Evolutionary conservation across 78 protist species (phyloP).

Genomic region (Protostelium mycophagum): DNA sequence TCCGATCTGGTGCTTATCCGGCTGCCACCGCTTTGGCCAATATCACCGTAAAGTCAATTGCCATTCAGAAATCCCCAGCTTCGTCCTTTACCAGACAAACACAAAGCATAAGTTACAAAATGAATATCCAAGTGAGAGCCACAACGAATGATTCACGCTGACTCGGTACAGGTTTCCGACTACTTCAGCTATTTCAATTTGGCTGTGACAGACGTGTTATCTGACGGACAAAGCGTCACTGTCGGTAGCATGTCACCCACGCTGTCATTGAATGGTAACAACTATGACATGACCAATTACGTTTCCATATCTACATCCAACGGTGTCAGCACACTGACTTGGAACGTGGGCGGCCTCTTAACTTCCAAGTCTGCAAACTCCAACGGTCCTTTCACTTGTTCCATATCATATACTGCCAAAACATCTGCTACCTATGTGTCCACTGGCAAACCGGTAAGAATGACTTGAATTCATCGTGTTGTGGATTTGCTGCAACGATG

Average conservation of each 20-base stretch:
- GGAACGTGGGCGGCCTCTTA: neutral
- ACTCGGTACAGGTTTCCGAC: neutral
- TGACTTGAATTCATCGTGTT: no score
- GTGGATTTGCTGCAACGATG: no score
- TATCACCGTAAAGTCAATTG: neutral
- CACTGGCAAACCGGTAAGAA: neutral
- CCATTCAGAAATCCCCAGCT: neutral
- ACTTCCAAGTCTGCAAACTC: neutral
- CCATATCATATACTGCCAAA: neutral
- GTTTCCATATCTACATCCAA: neutral
- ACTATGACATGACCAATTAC: neutral
- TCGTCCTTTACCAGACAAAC: neutral
- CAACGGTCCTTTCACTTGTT: neutral
- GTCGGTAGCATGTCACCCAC: neutral
- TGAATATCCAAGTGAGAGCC: neutral
- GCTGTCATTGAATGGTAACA: neutral
- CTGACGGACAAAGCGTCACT: neutral
- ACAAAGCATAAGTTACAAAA: neutral
- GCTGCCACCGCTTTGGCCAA: neutral
- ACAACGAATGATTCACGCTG: neutral
- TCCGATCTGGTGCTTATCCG: neutral
- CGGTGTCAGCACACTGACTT: neutral
- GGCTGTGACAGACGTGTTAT: neutral
- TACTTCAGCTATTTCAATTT: neutral
- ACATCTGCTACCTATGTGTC: neutral